These are phyloP conservation scores for Zizania palustris DNA, from an alignment of 202 grass and related monocot species.

Conservation along the genomic window DNA sequence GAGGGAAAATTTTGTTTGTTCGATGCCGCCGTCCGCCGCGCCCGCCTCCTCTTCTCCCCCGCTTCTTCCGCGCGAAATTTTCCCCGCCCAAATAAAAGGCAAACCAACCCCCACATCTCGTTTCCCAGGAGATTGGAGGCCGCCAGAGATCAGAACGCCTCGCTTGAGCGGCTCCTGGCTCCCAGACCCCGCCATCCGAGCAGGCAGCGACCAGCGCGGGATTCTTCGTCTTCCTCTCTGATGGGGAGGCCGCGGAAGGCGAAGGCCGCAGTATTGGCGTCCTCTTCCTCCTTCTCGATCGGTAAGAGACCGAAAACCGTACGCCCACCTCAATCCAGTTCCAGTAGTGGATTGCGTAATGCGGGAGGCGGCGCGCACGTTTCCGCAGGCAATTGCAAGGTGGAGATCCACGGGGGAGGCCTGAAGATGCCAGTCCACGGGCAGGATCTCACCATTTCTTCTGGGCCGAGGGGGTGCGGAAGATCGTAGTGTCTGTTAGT, in stretches of 20 bases:
- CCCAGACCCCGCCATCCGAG: not conserved
- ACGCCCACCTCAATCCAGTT: not conserved
- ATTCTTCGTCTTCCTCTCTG: not conserved
- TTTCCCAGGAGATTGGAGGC: not conserved
- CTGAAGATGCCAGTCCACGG: constrained; percentile 44
- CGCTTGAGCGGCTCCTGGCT: not conserved
- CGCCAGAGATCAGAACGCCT: not conserved
- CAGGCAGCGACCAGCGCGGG: not conserved
- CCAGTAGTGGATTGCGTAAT: not conserved
- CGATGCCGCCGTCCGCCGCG: not conserved
- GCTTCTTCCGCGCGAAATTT: constrained; percentile 13
- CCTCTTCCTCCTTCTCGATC: constrained; percentile 43
- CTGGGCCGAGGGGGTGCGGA: constrained; percentile 51
- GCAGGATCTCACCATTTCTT: constrained; percentile 55
- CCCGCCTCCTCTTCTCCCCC: not conserved
- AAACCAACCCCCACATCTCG: not conserved
- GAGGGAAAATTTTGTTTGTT: too few species aligned
- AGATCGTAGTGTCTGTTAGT: constrained; percentile 54
- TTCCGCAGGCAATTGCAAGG: constrained; percentile 67
- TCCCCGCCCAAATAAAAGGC: not conserved
- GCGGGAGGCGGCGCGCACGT: not conserved
- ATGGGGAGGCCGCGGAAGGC: constrained; percentile 52
- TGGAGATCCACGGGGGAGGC: constrained; percentile 60
- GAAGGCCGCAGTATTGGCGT: not conserved
- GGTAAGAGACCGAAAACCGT: constrained; percentile 32